Conservation (phyloP, 768 basidiomycete genomes). For the Leccinum broughii region DNA sequence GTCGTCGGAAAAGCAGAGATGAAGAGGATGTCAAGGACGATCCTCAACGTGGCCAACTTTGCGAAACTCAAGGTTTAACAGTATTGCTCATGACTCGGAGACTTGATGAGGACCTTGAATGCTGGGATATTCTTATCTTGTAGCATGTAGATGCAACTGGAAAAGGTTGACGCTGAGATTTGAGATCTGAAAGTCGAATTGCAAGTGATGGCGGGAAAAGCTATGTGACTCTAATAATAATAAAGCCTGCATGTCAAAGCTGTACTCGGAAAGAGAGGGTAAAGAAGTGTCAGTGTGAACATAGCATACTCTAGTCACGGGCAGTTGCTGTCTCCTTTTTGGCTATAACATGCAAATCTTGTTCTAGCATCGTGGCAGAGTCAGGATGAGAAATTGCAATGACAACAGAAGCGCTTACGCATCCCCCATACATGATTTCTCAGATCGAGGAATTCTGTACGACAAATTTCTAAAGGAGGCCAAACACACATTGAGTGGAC, state of each 20-base stretch:
- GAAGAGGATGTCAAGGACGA: no score
- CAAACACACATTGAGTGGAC: conserved; percentile 22
- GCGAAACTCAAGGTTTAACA: no score
- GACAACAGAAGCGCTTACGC: conserved; percentile 51
- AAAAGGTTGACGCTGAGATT: neutral
- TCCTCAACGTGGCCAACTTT: no score
- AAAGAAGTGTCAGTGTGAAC: neutral
- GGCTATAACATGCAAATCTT: conserved; percentile 73
- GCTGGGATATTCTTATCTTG: no score
- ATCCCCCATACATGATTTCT: conserved; percentile 86
- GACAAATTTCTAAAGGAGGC: neutral
- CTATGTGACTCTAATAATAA: neutral
- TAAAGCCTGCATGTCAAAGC: neutral
- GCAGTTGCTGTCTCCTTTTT: conserved; percentile 67
- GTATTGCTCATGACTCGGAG: no score
- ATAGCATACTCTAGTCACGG: conserved; percentile 44
- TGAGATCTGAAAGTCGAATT: neutral
- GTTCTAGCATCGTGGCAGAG: conserved; percentile 46
- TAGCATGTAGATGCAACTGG: neutral
- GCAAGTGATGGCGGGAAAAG: neutral
- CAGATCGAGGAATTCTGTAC: conserved; percentile 74
- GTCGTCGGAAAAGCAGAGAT: no score
- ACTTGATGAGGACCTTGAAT: no score
- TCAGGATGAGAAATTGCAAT: neutral
- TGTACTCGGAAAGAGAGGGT: neutral